Base-by-base conservation (phyloP, 352 stramenopile genomes). In the Globisporangium barbulae region DNA sequence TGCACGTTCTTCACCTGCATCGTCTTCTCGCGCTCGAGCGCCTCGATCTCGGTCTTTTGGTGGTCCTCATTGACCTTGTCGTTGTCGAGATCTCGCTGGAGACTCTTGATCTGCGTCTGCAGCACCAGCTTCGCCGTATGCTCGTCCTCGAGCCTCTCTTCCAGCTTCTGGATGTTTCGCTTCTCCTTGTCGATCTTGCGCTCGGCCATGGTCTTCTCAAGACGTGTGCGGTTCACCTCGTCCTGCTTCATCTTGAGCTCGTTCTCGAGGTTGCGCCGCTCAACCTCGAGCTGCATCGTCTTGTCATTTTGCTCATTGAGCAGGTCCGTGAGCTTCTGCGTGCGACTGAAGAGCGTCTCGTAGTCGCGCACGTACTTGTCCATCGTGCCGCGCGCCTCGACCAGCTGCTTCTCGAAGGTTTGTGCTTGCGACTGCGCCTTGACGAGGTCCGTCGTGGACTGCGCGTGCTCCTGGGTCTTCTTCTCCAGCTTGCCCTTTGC, bases 291-390 rank as follows among this genome's bases (percentile, higher is more conserved):
- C 37, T 93, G 80, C 79, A 91, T 88, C 12, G 84, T 86, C 64
- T 90, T 91, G 71, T 95, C 85, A 60, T 77, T 95, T 56, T 98
- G 93, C 62, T 98, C 90, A 50, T 98, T 97, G 9, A 98, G 75
- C 35, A 98, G 63, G 25, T 97, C 88, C n/a, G 88, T 96, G 45
- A 98, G 74, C 70, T 98, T 98, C 60, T 98, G 91, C 45, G 83
- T 96, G 35, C 87, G 84, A 5, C 78, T 82, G 64, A 94, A 98
- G 25, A 97, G 81, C 56, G 88, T 89, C 73, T 97, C 94, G 72
- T 97, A 98, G 80, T 97, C 94, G 59, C 87, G 89, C 41, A 96
- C 81, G 75, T 97, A 97, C 69, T 97, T 97, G 61, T 97, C 90
- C 87, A 98, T 97, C n/a, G 85, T 96, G 45, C 73, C 75, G 37